Evolutionary conservation across 371 early-diverging fungal species (phyloP), one percentile per base, ranked within the genome.

Genomic region (Gilbertella persicaria): DNA sequence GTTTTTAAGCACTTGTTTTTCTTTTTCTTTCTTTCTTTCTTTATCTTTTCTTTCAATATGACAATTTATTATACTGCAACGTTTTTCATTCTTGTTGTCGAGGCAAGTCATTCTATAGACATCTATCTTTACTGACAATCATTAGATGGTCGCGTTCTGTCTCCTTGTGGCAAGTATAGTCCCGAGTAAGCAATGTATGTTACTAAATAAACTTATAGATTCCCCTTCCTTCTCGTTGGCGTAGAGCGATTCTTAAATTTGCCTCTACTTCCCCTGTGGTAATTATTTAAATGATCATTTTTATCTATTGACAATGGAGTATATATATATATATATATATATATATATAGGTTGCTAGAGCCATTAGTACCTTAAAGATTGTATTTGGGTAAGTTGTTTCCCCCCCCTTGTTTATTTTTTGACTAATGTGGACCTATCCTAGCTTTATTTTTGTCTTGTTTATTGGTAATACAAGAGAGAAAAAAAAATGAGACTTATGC

Each of bases 371-470:
- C 14, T 64, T 83, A 44, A 83, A 80, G 58, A 73, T 80, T 24
- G 53, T 79, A 26, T 82, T 82, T 50, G 68, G 80, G 80, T 82
- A 76, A 75, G 75, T 28, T 28, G 4, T 4, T n/a, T n/a, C n/a
- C n/a, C n/a, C n/a, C n/a, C n/a, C n/a, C n/a, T 28, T 57, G 3
- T 2, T 23, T n/a, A 21, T 13, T 28, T 28, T 28, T 28, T 28
- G 24, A 0, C 2, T 7, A 19, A 9, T 6, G 7, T 6, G 19
- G 8, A 19, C 19, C 2, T 1, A 19, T 14, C 25, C 7, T 53
- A 80, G 81, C 21, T 80, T 82, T 51, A 78, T 82, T 25, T 76
- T 79, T 39, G 68, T 82, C 35, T 65, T 84, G 26, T 82, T 84
- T 48, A 42, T 79, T 58, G 84, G 84, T 82, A 73, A 49, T 26